These are phyloP conservation scores for Lactifluus pinguis DNA, from an alignment of 768 basidiomycete genomes.

Conservation along the genomic window DNA sequence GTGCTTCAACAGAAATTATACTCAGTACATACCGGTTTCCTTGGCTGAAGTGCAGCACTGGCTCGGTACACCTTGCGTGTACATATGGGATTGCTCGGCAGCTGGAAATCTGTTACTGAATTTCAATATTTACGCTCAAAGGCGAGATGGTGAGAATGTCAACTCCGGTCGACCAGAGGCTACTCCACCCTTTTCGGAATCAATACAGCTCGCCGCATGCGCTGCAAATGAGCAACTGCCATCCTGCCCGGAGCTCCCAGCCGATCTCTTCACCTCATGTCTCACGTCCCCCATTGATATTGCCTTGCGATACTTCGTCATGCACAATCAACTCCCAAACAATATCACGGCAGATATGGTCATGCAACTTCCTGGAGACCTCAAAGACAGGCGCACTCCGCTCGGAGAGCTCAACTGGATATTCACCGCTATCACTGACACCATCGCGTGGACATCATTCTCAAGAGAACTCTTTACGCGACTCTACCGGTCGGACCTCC, in stretches of 20 bases:
- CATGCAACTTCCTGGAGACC: conserved; percentile 89
- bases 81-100: conserved; percentile 99
- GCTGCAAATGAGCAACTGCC: conserved; percentile 85
- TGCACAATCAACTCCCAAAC: conserved; percentile 79
- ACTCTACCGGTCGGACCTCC: conserved; percentile 88
- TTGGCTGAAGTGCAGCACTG: conserved; percentile 88
- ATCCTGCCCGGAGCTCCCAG: conserved; percentile 92
- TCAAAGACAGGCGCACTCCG: conserved; percentile 93
- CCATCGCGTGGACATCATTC: conserved; percentile 98
- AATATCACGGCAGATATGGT: conserved; percentile 84
- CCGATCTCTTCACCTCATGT: conserved; percentile 95
- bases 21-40: conserved; percentile 96
- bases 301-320: conserved; percentile 86
- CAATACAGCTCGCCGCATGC: conserved; percentile 93
- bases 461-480: conserved; percentile 89
- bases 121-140: conserved; percentile 72
- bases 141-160: conserved; percentile 59
- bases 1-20: conserved; percentile 97
- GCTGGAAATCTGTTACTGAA: conserved; percentile 89
- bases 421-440: conserved; percentile 97
- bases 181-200: conserved; percentile 67
- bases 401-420: conserved; percentile 99
- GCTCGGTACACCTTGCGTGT: conserved; percentile 92
- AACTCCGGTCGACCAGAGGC: conserved; percentile 49
- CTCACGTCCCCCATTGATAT: conserved; percentile 98